Base-by-base conservation (phyloP, 2,329 filamentous ascomycete genomes). In the Fusarium solani-melongenae region DNA sequence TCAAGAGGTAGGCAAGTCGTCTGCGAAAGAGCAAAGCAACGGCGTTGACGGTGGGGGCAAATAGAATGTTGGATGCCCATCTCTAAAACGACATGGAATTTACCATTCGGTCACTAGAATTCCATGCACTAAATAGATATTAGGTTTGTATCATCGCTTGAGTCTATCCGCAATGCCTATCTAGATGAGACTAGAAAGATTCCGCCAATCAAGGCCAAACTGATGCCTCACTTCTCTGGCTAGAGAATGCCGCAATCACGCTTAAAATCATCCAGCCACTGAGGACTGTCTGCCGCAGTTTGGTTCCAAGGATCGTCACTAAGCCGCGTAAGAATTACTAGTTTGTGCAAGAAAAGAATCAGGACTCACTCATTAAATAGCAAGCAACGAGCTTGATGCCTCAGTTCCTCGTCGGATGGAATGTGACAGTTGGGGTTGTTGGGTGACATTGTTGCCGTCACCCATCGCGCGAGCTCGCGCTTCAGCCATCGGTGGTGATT, bases 241-340 rank as follows among this genome's bases (percentile, higher is more conserved):
- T 7, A 60, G 4, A 62, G 77, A 29, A 90, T 85, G 15, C 87
- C 87, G 1, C 82, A 83, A 49, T 88, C 85, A 3, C 85, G 84
- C 75, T 90, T 90, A 79, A 90, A 90, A 36, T 87, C 84, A 34
- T 84, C 82, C 3, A 90, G 79, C 88, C 88, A 90, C 73, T 90
- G 88, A 1, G 82, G 83, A 64, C 89, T 89, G 72, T 90, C 88
- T 5, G 88, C 88, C 0, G 87, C 84, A 0, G 88, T 90, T 71
- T 88, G 86, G 72, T 90, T 90, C 85, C 88, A 89, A 4, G 87
- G 87, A 70, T 90, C 88, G 60, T 89, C 88, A 62, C 87, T 88
- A 59, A 1, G 1, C 15, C n/a, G 12, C 3, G 41, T 74, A 10
- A 29, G 31, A 60, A 46, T 12, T 27, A 2, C 12, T 11, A 9